These are phyloP conservation scores for Gossypium laxum DNA, from an alignment of 441 rosid genomes.

Conservation along the genomic window DNA sequence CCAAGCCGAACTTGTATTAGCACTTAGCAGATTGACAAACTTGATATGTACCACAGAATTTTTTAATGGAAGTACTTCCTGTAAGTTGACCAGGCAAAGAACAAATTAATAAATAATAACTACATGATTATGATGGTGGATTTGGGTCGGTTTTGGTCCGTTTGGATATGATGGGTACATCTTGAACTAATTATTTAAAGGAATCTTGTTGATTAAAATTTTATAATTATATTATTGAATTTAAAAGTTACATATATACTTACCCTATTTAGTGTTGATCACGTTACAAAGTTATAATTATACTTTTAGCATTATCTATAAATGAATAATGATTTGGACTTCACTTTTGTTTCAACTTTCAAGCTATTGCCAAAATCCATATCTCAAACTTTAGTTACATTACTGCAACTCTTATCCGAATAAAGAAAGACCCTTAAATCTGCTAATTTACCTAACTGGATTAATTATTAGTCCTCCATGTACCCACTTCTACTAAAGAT, in stretches of 20 bases:
- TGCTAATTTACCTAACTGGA: background rate
- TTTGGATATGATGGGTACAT: background rate
- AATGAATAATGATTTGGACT: background rate
- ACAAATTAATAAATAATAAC: background rate
- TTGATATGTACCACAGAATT: background rate
- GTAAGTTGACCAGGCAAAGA: background rate
- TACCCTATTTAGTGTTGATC: background rate
- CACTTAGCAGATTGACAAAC: background rate
- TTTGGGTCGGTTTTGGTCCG: background rate
- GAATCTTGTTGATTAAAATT: background rate
- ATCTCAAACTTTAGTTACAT: too few relatives aligned
- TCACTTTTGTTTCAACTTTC: background rate
- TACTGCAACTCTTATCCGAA: background rate
- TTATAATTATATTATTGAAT: background rate
- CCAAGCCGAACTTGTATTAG: too few relatives aligned
- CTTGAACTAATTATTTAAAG: background rate
- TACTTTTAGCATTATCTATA: background rate
- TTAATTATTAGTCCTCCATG: too few relatives aligned
- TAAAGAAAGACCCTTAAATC: background rate
- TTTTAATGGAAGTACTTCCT: background rate
- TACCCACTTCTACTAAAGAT: too few relatives aligned
- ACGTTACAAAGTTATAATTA: background rate
- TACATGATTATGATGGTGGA: background rate
- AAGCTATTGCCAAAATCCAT: too few relatives aligned
- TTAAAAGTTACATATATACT: background rate